These are phyloP conservation scores for Clonostachys sp. DNA, from an alignment of 2,329 filamentous ascomycete species.

Conservation along the genomic window DNA sequence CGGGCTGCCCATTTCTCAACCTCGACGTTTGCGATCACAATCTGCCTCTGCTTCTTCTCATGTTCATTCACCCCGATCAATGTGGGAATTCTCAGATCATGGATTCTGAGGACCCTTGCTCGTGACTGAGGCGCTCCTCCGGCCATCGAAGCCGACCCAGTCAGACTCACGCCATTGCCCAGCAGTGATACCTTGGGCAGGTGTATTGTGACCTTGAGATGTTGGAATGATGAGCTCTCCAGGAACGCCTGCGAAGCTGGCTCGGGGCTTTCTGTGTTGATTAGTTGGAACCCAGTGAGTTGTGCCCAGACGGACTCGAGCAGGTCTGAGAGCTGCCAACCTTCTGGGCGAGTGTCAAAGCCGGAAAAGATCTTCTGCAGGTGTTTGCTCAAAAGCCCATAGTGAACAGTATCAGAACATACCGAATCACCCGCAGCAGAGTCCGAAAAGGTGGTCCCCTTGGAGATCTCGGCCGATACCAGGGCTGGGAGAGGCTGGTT, in stretches of 20 bases:
- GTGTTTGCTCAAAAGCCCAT: conserved; percentile 65
- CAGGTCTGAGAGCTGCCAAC: background rate
- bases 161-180: conserved; percentile 54
- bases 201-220: conserved; percentile 45
- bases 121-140: conserved; percentile 11
- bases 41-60: conserved; percentile 63
- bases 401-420: conserved; percentile 69
- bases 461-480: conserved; percentile 54
- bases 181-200: conserved; percentile 67
- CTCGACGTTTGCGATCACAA: conserved; percentile 58
- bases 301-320: background rate
- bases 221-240: conserved; percentile 26
- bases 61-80: conserved; percentile 70
- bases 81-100: conserved; percentile 57
- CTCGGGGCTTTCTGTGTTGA: too few relatives aligned
- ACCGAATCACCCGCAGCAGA: conserved; percentile 57
- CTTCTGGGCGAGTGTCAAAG: background rate
- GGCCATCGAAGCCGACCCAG: conserved; percentile 25
- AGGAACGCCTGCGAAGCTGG: conserved; percentile 17
- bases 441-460: conserved; percentile 49
- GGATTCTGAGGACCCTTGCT: conserved; percentile 39
- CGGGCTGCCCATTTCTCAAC: conserved; percentile 45
- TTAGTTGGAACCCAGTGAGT: background rate
- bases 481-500: conserved; percentile 56
- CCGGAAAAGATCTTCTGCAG: conserved; percentile 43